These are phyloP conservation scores for Barnettozyma botsteinii DNA, from an alignment of 805 yeast species.

Conservation along the genomic window DNA sequence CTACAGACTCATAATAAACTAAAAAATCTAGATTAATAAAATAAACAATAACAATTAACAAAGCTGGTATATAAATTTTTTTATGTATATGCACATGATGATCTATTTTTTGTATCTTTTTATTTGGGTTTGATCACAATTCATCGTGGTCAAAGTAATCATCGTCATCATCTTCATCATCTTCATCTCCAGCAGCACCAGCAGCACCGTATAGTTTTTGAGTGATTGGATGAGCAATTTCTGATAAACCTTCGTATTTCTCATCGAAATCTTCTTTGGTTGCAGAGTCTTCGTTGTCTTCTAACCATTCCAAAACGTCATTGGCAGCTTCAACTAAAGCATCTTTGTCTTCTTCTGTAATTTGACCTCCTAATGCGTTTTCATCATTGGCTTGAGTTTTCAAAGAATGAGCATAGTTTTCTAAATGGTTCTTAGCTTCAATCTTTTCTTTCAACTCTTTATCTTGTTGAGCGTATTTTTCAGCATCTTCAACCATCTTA, in stretches of 20 bases:
- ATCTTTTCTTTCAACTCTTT: slow-evolving; percentile 75
- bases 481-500: slow-evolving; percentile 97
- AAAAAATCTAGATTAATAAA: not conserved
- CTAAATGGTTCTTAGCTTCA: slow-evolving; percentile 82
- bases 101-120: not conserved
- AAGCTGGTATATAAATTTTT: not conserved
- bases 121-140: slow-evolving; percentile 31
- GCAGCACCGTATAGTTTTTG: slow-evolving; percentile 72
- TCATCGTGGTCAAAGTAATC: slow-evolving; percentile 68
- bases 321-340: slow-evolving; percentile 78
- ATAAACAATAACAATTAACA: too few relatives aligned
- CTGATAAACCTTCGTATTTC: slow-evolving; percentile 76
- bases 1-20: not conserved
- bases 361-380: slow-evolving; percentile 64
- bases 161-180: slow-evolving; percentile 49
- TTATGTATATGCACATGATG: not conserved
- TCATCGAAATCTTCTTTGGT: slow-evolving; percentile 91
- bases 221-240: slow-evolving; percentile 87
- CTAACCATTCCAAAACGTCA: slow-evolving; percentile 85
- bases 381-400: slow-evolving; percentile 60
- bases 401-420: slow-evolving; percentile 80
- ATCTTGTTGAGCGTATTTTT: slow-evolving; percentile 89
- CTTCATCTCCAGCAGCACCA: slow-evolving; percentile 41
- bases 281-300: slow-evolving; percentile 81
- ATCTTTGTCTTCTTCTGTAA: slow-evolving; percentile 89